A percentile compares a stretch with the other conserved stretches of the same genome.
phyloP scores from a whole-genome alignment of 2,329 filamentous ascomycete genomes.

The Fusarium domesticum region DNA sequence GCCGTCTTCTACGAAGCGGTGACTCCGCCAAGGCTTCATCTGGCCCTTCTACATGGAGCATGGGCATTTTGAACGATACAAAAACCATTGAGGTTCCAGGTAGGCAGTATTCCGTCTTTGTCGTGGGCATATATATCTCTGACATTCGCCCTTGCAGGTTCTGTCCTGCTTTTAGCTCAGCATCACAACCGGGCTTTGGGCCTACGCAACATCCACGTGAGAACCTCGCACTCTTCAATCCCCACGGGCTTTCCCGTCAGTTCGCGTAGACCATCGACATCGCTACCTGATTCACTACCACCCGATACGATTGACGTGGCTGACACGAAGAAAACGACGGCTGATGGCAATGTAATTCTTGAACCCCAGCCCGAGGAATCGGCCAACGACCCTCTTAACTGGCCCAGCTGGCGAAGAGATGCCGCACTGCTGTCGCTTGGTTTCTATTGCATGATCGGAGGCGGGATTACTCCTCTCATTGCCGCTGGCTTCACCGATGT shows the following conservation, averaged over 20 bases:
- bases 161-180: slow-evolving; percentile 54
- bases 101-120: slow-evolving; percentile 37
- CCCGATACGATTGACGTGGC: slow-evolving; percentile 23
- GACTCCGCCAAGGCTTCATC: background rate
- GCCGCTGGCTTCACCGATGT: slow-evolving; percentile 88
- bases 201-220: slow-evolving; percentile 53
- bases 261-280: slow-evolving; percentile 30
- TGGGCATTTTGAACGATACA: slow-evolving; percentile 82
- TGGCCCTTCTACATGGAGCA: slow-evolving; percentile 48
- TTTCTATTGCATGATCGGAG: slow-evolving; percentile 89
- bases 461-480: slow-evolving; percentile 86
- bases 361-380: slow-evolving; percentile 92
- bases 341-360: slow-evolving; percentile 79
- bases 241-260: slow-evolving; percentile 44
- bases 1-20: background rate
- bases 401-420: slow-evolving; percentile 80
- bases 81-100: slow-evolving; percentile 85
- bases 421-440: slow-evolving; percentile 76
- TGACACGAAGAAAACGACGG: slow-evolving; percentile 67
- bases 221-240: slow-evolving; percentile 57
- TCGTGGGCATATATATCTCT: slow-evolving; percentile 4
- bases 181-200: slow-evolving; percentile 59
- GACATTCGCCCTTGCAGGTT: slow-evolving; percentile 45
- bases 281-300: slow-evolving; percentile 15
- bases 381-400: slow-evolving; percentile 87